Conservation (phyloP, 345 rosid genomes). For the Linum trigynum region DNA sequence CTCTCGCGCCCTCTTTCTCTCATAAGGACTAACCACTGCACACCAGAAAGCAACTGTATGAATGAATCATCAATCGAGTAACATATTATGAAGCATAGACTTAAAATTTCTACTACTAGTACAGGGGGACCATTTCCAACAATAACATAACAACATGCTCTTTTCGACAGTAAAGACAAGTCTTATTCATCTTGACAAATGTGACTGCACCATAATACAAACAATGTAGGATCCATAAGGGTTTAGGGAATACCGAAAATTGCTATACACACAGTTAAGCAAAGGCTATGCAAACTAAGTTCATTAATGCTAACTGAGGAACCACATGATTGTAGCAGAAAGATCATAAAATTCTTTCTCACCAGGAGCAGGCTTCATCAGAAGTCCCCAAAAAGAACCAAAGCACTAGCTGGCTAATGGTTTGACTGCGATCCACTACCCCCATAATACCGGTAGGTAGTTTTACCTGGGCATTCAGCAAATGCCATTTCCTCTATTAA, state of each 20-base stretch:
- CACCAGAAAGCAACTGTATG: not conserved
- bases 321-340: too few species aligned
- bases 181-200: not conserved
- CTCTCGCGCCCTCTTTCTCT: not conserved
- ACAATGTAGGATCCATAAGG: not conserved
- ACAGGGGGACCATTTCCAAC: not conserved
- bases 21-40: not conserved
- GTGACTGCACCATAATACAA: not conserved
- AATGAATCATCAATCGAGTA: not conserved
- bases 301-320: too few species aligned
- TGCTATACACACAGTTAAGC: not conserved
- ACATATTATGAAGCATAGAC: not conserved
- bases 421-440: conserved; percentile 74
- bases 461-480: conserved; percentile 74
- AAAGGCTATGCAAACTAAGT: not conserved
- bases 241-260: not conserved
- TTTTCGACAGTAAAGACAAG: not conserved
- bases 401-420: conserved; percentile 12
- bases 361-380: not conserved
- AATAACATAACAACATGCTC: not conserved
- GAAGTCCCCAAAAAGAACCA: not conserved
- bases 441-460: conserved; percentile 82
- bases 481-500: conserved; percentile 84
- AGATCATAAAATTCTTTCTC: not conserved
- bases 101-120: not conserved